Base-by-base conservation (phyloP, 306 rosid genomes). In the Cucurbita argyrosperma region DNA sequence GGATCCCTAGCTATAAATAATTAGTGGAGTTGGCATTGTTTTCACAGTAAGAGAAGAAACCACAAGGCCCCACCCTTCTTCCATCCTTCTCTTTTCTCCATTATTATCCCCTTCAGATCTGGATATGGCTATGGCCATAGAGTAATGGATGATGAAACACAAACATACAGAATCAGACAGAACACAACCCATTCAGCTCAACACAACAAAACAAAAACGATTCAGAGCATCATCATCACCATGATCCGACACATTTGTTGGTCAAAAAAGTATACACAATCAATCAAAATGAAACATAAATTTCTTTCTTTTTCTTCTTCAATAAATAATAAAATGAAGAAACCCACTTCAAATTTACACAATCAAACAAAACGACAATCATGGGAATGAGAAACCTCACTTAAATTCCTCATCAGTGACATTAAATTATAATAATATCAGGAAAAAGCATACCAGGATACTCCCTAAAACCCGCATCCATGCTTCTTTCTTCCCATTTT, bases 381-480 rank as follows among this genome's bases (percentile, higher is more conserved):
- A 79, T 23, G 60, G 58, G 23, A 76, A 76, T 63, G 26, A 80
- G 69, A 66, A 54, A 66, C 5, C 55, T 57, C 77, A 40, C 81
- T 74, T 69, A 50, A 78, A 74, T 18, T 3, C 18, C 23, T 35
- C 21, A 74, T 69, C 74, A 73, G 74, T 72, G 58, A 70, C 75
- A 30, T 77, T 70, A 60, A 76, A 62, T 40, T 35, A 30, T 30
- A 50, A 62, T 64, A 37, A 9, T 46, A 18, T 37, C 47, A 6
- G 15, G 10, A 74, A 74, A 45, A 21, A 43, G 40, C 73, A 76
- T 54, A 71, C 76, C 65, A 82, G 89, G 89, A 86, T 77, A 83
- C 89, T 83, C 89, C 84, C 85, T 76, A 86, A 86, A 85, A 86
- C 80, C 82, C 81, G 89, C 85, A 86, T 86, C 89, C 89, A 77